These are phyloP conservation scores for Trichosporon inkin DNA, from an alignment of 1,284 basidiomycete genomes.

Conservation along the genomic window DNA sequence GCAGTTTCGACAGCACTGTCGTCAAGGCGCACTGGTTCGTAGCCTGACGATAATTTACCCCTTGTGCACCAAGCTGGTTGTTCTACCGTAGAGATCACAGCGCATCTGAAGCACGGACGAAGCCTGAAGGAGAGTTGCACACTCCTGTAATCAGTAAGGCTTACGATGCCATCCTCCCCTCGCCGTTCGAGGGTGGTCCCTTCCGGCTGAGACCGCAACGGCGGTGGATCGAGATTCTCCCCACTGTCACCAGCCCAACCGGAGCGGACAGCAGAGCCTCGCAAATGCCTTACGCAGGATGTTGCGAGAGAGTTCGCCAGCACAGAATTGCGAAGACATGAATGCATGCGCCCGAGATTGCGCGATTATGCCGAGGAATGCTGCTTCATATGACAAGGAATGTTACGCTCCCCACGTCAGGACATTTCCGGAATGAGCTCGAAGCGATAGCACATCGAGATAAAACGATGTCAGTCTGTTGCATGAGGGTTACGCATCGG, in stretches of 20 bases:
- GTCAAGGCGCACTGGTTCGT: too few species aligned
- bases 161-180: neutral
- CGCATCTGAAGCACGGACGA: neutral
- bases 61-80: neutral
- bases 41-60: too few species aligned
- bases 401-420: too few species aligned
- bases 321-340: neutral
- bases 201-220: too few species aligned
- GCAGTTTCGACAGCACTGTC: neutral
- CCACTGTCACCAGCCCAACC: too few species aligned
- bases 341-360: neutral
- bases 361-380: neutral
- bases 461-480: too few species aligned
- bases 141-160: neutral
- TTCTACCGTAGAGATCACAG: neutral
- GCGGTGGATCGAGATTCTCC: too few species aligned
- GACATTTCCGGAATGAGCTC: too few species aligned
- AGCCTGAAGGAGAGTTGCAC: neutral
- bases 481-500: neutral
- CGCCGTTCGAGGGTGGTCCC: neutral
- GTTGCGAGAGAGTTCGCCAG: neutral
- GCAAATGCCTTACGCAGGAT: neutral
- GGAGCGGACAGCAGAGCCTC: too few species aligned
- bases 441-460: too few species aligned
- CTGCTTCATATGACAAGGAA: neutral